These are phyloP conservation scores for Tausonia pullulans DNA, from an alignment of 1,284 basidiomycete species.

Conservation along the genomic window DNA sequence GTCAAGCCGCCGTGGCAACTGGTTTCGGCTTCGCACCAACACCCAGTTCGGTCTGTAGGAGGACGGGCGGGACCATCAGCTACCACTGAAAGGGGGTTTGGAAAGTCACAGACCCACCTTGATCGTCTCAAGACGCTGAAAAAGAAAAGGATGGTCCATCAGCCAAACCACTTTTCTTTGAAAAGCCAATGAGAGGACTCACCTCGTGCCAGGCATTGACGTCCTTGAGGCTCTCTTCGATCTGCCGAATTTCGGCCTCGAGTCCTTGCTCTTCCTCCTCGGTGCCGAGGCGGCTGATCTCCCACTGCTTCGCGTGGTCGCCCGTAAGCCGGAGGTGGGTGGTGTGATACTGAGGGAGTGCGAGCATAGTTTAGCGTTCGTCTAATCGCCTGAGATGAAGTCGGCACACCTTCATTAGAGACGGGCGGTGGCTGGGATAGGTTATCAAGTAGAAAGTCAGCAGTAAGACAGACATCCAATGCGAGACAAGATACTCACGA, in stretches of 20 bases:
- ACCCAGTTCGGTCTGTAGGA: no score
- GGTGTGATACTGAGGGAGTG: conserved; percentile 53
- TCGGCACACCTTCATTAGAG: conserved; percentile 46
- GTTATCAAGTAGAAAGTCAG: background rate
- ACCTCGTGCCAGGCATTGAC: conserved; percentile 33
- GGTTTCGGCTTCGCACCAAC: no score
- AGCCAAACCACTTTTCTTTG: background rate
- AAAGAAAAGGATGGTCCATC: background rate
- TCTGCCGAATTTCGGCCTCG: conserved; percentile 33
- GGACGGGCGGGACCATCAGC: no score
- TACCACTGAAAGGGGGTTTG: no score
- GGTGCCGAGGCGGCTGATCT: conserved; percentile 55
- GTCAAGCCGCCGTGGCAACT: no score
- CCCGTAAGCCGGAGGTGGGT: conserved; percentile 58
- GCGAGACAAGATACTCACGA: conserved; percentile 37
- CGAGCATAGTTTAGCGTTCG: conserved; percentile 11
- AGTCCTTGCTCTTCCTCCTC: conserved; percentile 60
- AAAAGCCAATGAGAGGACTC: background rate
- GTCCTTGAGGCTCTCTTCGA: conserved; percentile 32
- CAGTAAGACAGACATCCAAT: background rate
- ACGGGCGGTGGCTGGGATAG: conserved; percentile 43
- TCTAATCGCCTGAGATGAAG: background rate
- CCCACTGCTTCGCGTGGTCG: conserved; percentile 48
- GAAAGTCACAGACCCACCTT: conserved; percentile 27
- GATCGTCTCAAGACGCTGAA: conserved; percentile 30